Conservation (phyloP, 2,329 filamentous ascomycete species). For the Mycosphaerella arachidis region DNA sequence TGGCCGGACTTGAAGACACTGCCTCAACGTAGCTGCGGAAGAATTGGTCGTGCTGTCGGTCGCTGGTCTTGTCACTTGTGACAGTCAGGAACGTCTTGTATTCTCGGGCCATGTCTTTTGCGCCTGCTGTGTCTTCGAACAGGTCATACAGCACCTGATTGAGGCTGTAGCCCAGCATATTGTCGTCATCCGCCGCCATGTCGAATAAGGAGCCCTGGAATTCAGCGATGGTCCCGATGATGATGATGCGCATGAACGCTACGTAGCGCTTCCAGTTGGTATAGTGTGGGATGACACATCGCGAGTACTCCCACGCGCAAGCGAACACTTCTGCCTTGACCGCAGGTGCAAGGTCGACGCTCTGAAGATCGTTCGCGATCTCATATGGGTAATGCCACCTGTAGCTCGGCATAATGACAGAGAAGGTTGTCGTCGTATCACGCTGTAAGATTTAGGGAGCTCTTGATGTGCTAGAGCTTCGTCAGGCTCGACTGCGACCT, state of each 20-base stretch:
- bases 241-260: constrained; percentile 22
- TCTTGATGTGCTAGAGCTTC: background rate
- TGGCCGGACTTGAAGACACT: constrained; percentile 25
- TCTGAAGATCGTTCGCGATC: constrained; percentile 14
- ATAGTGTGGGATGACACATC: constrained; percentile 24
- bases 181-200: constrained; percentile 9
- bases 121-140: constrained; percentile 22
- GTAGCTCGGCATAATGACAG: background rate
- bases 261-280: constrained; percentile 24
- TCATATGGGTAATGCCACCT: constrained; percentile 15
- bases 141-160: constrained; percentile 28
- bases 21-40: constrained; percentile 31
- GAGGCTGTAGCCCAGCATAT: constrained; percentile 16
- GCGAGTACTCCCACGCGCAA: constrained; percentile 23
- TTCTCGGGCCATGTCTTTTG: constrained; percentile 18
- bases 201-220: constrained; percentile 18
- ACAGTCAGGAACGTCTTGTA: constrained; percentile 20
- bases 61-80: constrained; percentile 19
- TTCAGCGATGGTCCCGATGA: constrained; percentile 17
- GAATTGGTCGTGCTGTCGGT: constrained; percentile 15
- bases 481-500: background rate
- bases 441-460: background rate
- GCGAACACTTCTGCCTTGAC: constrained; percentile 21
- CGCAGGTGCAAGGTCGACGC: constrained; percentile 7
- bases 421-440: background rate